Percentiles rank a stretch among this genome's conserved stretches.
Evolutionary conservation across 1,284 basidiomycete genomes (phyloP).

Genomic region (Cryptococcus neoformans): DNA sequence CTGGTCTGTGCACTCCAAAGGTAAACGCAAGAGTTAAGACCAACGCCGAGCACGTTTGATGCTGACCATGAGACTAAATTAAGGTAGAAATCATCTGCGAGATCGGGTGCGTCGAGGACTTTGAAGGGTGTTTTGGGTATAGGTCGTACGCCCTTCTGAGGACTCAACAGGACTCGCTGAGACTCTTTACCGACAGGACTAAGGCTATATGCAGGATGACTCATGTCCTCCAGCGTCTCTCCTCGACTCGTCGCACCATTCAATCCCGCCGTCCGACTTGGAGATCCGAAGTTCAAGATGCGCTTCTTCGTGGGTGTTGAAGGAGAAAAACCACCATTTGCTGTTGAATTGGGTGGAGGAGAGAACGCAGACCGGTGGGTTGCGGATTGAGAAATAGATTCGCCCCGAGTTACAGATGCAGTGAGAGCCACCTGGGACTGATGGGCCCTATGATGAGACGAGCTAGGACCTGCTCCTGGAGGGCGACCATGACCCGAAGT

Average conservation of each 20-base stretch:
- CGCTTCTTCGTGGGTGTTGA: slow-evolving; percentile 51
- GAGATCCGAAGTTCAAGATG: slow-evolving; percentile 53
- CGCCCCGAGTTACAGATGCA: slow-evolving; percentile 17
- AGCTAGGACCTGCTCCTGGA: slow-evolving; percentile 40
- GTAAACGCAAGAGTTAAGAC: slow-evolving; percentile 87
- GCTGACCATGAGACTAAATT: slow-evolving; percentile 98
- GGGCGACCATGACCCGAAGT: slow-evolving; percentile 37
- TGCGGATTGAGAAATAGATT: slow-evolving; percentile 24
- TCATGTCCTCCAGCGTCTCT: slow-evolving; percentile 53
- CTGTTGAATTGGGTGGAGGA: slow-evolving; percentile 27
- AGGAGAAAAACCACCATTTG: slow-evolving; percentile 30
- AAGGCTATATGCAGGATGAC: slow-evolving; percentile 83
- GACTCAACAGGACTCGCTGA: slow-evolving; percentile 78
- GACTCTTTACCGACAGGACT: slow-evolving; percentile 84
- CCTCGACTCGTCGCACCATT: slow-evolving; percentile 6
- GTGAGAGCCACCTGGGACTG: slow-evolving; percentile 43
- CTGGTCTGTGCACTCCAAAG: slow-evolving; percentile 96
- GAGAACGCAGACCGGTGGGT: slow-evolving; percentile 37
- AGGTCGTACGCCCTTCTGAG: slow-evolving; percentile 72
- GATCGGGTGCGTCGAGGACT: slow-evolving; percentile 93
- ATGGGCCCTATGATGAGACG: slow-evolving; percentile 41
- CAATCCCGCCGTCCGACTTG: slow-evolving; percentile 26
- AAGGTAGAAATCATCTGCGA: slow-evolving; percentile 97
- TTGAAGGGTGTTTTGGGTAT: slow-evolving; percentile 96
- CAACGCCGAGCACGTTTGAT: slow-evolving; percentile 91